These are phyloP conservation scores for Acacia acuminata DNA, from an alignment of 306 rosid species.

Conservation along the genomic window DNA sequence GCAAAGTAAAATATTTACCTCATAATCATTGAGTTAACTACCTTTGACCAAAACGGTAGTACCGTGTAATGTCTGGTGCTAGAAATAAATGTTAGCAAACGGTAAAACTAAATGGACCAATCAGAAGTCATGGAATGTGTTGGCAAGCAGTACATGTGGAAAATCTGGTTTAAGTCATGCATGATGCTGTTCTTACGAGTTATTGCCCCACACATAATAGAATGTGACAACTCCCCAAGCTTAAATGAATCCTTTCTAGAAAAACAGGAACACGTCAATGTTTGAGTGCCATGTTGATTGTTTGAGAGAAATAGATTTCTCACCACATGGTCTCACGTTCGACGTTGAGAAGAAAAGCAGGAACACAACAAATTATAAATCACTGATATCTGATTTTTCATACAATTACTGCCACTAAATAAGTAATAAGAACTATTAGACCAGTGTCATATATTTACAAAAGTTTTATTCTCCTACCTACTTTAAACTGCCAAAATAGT, in stretches of 20 bases:
- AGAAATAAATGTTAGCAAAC: neutral
- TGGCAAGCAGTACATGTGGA: too few relatives aligned
- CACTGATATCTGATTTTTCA: neutral
- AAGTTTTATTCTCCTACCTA: constrained; percentile 27
- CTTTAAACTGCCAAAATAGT: constrained; percentile 32
- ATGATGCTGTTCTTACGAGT: too few relatives aligned
- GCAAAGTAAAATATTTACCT: too few relatives aligned
- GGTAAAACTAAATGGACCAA: neutral
- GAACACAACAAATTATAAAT: constrained; percentile 16
- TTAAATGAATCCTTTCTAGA: too few relatives aligned
- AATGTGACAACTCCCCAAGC: too few relatives aligned
- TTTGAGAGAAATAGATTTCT: too few relatives aligned
- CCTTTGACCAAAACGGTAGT: too few relatives aligned
- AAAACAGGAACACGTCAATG: neutral
- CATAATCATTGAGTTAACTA: too few relatives aligned
- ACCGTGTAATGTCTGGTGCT: neutral
- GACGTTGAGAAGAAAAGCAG: neutral
- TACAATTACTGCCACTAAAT: constrained; percentile 18
- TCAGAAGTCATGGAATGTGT: constrained; percentile 2
- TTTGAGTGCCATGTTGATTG: too few relatives aligned
- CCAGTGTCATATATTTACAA: constrained; percentile 29
- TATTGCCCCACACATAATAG: too few relatives aligned
- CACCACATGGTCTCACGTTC: too few relatives aligned
- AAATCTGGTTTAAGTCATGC: too few relatives aligned
- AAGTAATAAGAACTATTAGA: neutral